phyloP scores from a whole-genome alignment of 768 basidiomycete genomes.

The Tricholoma matsutake region DNA sequence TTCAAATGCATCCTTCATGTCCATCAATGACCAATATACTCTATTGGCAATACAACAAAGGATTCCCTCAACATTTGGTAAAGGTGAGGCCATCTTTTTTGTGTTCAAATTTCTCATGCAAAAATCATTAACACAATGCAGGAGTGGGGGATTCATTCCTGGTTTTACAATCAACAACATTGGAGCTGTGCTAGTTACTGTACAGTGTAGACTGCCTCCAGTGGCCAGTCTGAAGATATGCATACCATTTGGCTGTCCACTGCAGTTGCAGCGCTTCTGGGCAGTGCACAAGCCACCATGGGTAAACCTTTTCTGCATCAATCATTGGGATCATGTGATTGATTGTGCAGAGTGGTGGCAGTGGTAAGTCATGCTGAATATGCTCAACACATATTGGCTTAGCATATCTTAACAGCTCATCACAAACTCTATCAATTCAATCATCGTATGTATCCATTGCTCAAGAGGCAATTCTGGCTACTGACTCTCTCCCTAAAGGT shows the following conservation, averaged over 20 bases:
- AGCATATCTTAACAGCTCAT: slow-evolving; percentile 20
- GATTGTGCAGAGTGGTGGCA: slow-evolving; percentile 36
- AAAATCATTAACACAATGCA: slow-evolving; percentile 25
- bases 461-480: slow-evolving; percentile 5
- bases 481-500: slow-evolving; percentile 17
- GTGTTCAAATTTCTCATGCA: slow-evolving; percentile 33
- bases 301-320: slow-evolving; percentile 14
- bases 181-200: slow-evolving; percentile 32
- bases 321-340: slow-evolving; percentile 43
- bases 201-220: slow-evolving; percentile 29
- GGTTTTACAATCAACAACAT: slow-evolving; percentile 29
- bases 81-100: slow-evolving; percentile 21
- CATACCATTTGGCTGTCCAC: slow-evolving; percentile 27
- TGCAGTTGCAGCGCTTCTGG: slow-evolving; percentile 32
- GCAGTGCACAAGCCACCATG: slow-evolving; percentile 34
- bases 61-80: slow-evolving; percentile 26
- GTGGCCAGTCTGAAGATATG: slow-evolving; percentile 25
- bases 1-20: slow-evolving; percentile 37
- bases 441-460: slow-evolving; percentile 7
- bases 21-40: slow-evolving; percentile 25
- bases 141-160: slow-evolving; percentile 8
- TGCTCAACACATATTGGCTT: slow-evolving; percentile 23
- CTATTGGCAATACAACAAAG: slow-evolving; percentile 17
- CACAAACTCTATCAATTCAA: slow-evolving; percentile 11
- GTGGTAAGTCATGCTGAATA: slow-evolving; percentile 19